These are phyloP conservation scores for Aspergillus fructus DNA, from an alignment of 2,329 filamentous ascomycete genomes.

Conservation along the genomic window DNA sequence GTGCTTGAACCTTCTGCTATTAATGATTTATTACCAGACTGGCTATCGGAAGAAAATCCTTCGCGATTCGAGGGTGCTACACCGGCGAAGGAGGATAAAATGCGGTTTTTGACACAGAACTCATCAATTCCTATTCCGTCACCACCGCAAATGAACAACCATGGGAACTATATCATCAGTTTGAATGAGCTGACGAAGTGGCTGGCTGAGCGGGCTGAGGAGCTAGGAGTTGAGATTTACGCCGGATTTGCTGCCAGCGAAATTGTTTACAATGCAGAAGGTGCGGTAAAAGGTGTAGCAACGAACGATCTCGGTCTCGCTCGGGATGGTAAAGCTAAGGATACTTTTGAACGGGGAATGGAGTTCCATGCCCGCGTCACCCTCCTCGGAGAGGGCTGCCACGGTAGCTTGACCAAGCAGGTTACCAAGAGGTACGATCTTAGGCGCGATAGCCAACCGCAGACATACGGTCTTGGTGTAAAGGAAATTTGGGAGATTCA, in stretches of 20 bases:
- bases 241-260: slow-evolving; percentile 94
- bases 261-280: slow-evolving; percentile 81
- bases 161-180: slow-evolving; percentile 96
- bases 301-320: slow-evolving; percentile 91
- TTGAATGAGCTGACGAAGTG: slow-evolving; percentile 94
- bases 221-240: slow-evolving; percentile 92
- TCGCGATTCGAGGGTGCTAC: slow-evolving; percentile 85
- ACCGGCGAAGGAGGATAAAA: slow-evolving; percentile 77
- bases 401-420: slow-evolving; percentile 93
- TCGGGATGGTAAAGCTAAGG: slow-evolving; percentile 79
- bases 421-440: slow-evolving; percentile 93
- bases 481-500: slow-evolving; percentile 98
- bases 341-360: slow-evolving; percentile 94
- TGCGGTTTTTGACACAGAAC: slow-evolving; percentile 90
- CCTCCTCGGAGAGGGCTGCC: slow-evolving; percentile 90
- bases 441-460: slow-evolving; percentile 81
- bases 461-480: slow-evolving; percentile 91
- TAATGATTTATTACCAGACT: slow-evolving; percentile 88
- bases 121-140: slow-evolving; percentile 76
- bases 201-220: slow-evolving; percentile 95
- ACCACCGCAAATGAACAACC: slow-evolving; percentile 96
- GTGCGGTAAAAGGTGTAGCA: slow-evolving; percentile 87
- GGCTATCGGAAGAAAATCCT: slow-evolving; percentile 85
- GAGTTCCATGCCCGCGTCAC: slow-evolving; percentile 94
- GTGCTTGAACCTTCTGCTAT: slow-evolving; percentile 88